These are phyloP conservation scores for Blastomyces silverae DNA, from an alignment of 2,329 filamentous ascomycete species.

Conservation along the genomic window DNA sequence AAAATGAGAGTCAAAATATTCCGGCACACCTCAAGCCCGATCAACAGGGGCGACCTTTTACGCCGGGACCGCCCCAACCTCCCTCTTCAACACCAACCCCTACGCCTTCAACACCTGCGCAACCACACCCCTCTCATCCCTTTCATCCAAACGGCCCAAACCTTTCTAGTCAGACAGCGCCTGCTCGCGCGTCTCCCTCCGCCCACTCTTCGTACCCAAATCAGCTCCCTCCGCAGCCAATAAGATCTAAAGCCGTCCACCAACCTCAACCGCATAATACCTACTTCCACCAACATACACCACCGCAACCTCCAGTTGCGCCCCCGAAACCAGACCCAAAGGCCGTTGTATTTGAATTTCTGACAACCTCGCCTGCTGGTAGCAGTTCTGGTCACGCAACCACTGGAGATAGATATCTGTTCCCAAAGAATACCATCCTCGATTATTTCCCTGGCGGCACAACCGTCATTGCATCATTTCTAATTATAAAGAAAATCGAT, in stretches of 20 bases:
- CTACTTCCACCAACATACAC: constrained; percentile 29
- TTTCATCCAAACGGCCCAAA: constrained; percentile 10
- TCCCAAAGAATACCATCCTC: constrained; percentile 45
- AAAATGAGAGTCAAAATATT: constrained; percentile 32
- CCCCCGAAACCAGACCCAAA: constrained; percentile 39
- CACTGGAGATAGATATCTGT: constrained; percentile 44
- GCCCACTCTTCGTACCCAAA: constrained; percentile 27
- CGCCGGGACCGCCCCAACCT: constrained; percentile 6
- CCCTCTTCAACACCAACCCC: constrained; percentile 13
- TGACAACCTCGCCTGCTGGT: constrained; percentile 35
- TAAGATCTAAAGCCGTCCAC: constrained; percentile 34
- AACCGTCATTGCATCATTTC: constrained; percentile 43
- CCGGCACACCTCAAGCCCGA: constrained; percentile 20
- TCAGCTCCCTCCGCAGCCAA: constrained; percentile 30
- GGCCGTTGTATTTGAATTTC: constrained; percentile 45
- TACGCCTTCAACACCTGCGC: constrained; percentile 18
- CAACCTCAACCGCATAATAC: constrained; percentile 29
- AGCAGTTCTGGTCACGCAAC: constrained; percentile 38
- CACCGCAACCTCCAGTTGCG: constrained; percentile 25
- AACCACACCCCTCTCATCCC: constrained; percentile 18
- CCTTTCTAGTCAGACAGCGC: constrained; percentile 10
- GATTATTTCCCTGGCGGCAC: constrained; percentile 44
- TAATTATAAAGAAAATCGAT: constrained; percentile 41
- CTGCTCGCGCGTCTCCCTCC: constrained; percentile 23
- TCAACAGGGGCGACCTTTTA: constrained; percentile 15